Base-by-base conservation (phyloP, 2,329 filamentous ascomycete species). In the Xylaria sp. region DNA sequence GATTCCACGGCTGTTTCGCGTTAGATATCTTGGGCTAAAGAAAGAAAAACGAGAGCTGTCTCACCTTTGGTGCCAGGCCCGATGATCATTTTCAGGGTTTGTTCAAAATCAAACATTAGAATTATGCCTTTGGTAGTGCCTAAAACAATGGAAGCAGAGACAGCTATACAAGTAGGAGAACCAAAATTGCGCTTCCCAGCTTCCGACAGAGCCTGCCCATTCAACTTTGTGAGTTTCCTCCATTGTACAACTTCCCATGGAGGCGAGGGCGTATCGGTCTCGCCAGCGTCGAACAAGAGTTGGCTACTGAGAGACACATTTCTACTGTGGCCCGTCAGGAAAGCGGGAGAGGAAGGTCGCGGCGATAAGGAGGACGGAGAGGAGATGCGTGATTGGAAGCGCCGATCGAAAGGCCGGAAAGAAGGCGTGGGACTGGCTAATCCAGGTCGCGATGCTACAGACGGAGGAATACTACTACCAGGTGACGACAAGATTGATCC, bases 211-310 rank as follows among this genome's bases (percentile, higher is more conserved):
- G 92, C 88, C 76, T 98, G 92, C 0, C 87, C 88, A 23, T 92
- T 93, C 65, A 99, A 87, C 76, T 96, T 98, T 72, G 89, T 92
- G 60, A 99, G 80, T 74, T 91, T 95, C 1, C 92, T 98, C 96
- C 96, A 99, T 73, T 94, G 86, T 62, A 99, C 91, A 57, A 98
- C 93, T 73, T 99, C 95, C 96, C 95, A 99, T 1, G 95, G 95
- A 4, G 92, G 88, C 57, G 92, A 88, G 2, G 88, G 84, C 1
- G 88, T 87, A 67, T 94, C 91, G 21, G 84, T 82, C 50, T 91
- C 90, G 54, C 87, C 81, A 45, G 84, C 77, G 61, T 89, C 88
- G 14, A 84, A 74, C 3, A 88, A 73, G 11, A 91, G 77, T 68
- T 92, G 87, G 70, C 92, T 96, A 46, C 85, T 89, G 19, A 93